Conservation (phyloP, 176 grass and related monocot species). For the Puccinellia tenuiflora region DNA sequence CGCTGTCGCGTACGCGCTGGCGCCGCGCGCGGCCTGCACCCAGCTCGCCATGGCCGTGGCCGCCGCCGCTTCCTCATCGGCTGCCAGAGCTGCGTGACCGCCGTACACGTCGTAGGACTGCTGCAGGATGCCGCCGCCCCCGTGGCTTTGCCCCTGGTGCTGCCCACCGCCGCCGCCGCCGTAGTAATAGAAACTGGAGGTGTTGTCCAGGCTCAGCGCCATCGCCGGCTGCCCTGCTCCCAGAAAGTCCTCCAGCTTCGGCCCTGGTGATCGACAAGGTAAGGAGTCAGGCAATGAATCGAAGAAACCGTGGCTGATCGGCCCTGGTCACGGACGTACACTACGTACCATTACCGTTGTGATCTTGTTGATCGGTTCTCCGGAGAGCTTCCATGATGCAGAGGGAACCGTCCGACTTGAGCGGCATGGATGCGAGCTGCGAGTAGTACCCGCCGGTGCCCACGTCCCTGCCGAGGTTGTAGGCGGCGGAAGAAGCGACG, state of each 20-base stretch:
- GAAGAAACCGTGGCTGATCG: not conserved
- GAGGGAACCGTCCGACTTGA: constrained; percentile 94
- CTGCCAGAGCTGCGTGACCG: not conserved
- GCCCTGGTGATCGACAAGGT: constrained; percentile 49
- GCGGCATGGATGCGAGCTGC: constrained; percentile 92
- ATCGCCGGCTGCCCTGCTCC: constrained; percentile 66
- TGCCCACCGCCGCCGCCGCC: not conserved
- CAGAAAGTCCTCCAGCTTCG: constrained; percentile 96
- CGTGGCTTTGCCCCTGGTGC: not conserved
- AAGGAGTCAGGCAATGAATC: not conserved
- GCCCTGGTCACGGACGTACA: not conserved
- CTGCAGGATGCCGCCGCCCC: constrained; percentile 28
- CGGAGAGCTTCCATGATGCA: constrained; percentile 99
- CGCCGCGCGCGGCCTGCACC: constrained; percentile 26
- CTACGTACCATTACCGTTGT: constrained; percentile 41
- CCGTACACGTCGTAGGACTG: constrained; percentile 63
- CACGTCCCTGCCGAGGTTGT: constrained; percentile 24
- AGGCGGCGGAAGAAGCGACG: constrained; percentile 15
- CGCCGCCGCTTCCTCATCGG: constrained; percentile 21
- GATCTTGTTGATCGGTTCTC: constrained; percentile 63
- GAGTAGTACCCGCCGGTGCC: constrained; percentile 48
- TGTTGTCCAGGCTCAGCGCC: constrained; percentile 80
- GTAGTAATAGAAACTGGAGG: constrained; percentile 64
- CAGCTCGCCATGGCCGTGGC: constrained; percentile 42
- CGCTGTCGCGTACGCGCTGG: not conserved